Evolutionary conservation across 306 rosid species (phyloP), one percentile per base, ranked within the genome.

Genomic region (Cajanus cajan): DNA sequence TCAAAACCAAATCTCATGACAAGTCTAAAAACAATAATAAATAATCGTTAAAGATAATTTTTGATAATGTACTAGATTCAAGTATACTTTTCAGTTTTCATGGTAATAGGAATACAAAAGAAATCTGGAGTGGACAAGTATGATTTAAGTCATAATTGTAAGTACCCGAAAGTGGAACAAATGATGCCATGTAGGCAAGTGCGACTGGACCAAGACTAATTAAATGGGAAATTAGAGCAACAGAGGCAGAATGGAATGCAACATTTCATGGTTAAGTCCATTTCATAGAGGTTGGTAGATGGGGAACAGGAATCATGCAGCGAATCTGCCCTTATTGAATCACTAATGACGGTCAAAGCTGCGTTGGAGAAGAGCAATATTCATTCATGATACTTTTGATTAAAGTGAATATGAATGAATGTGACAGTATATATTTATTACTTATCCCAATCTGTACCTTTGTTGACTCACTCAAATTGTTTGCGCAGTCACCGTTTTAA

Each of bases 211-310:
- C 40, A 50, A 34, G 50, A 65, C 7, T 24, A 37, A 21, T 34
- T 15, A 61, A 61, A 28, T 61, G 39, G 40, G 0, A 40, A 57
- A 37, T 15, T 19, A 14, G 34, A 24, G 4, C 57, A 25, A 10
- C 34, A 18, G 28, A 25, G 28, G 22, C 50, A 59, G 41, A 79
- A 59, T 44, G 76, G 54, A 63, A 41, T 71, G 68, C 77, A 82
- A 31, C 63, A 40, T 21, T 62, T 63, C 15, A 41, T 24, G 37
- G 72, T 71, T 16, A 66, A 19, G 77, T 78, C 83, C 78, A 37
- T 78, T 78, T 73, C 80, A 68, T 47, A 33, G 58, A 73, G 86
- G 72, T 77, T 63, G 78, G 74, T 18, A 5, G 58, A 16, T 68
- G 68, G 69, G 78, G 58, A 51, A 76, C 78, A 28, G 7, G 10